These are phyloP conservation scores for Eudorina sp. DNA, from an alignment of 139 green algal genomes.

Conservation along the genomic window DNA sequence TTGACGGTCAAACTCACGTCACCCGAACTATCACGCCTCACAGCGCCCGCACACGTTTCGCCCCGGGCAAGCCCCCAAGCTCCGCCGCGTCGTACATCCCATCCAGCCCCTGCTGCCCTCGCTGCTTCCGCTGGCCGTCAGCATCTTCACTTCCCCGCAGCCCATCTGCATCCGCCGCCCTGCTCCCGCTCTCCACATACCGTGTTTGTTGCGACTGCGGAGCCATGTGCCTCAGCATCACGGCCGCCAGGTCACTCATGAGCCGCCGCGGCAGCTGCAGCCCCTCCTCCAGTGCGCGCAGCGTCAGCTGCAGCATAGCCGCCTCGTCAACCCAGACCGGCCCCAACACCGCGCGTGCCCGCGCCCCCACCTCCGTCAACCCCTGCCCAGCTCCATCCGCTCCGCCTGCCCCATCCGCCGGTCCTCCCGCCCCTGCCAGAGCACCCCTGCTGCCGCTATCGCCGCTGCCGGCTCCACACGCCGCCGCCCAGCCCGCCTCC, in stretches of 20 bases:
- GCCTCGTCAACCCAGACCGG: neutral
- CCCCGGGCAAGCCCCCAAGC: neutral
- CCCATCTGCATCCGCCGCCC: neutral
- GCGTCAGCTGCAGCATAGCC: neutral
- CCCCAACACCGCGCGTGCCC: neutral
- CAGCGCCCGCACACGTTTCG: neutral
- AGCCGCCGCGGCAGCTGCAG: conserved; percentile 1
- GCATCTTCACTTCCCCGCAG: neutral
- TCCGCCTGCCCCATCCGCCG: neutral
- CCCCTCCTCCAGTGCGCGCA: conserved; percentile 1
- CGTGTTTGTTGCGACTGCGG: too few species aligned
- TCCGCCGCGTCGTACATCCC: neutral
- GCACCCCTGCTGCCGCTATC: neutral
- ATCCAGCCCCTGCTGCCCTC: neutral
- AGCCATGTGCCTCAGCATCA: neutral
- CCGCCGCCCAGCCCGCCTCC: neutral
- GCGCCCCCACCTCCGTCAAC: too few species aligned
- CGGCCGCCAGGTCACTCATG: neutral
- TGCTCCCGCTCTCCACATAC: too few species aligned
- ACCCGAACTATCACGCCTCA: too few species aligned
- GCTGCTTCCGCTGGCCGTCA: neutral
- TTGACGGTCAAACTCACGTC: too few species aligned
- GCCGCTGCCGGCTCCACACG: neutral
- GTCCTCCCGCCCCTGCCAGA: neutral
- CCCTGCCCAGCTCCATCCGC: too few species aligned